These are phyloP conservation scores for Trichoderma hamatum DNA, from an alignment of 2,329 filamentous ascomycete genomes.

Conservation along the genomic window DNA sequence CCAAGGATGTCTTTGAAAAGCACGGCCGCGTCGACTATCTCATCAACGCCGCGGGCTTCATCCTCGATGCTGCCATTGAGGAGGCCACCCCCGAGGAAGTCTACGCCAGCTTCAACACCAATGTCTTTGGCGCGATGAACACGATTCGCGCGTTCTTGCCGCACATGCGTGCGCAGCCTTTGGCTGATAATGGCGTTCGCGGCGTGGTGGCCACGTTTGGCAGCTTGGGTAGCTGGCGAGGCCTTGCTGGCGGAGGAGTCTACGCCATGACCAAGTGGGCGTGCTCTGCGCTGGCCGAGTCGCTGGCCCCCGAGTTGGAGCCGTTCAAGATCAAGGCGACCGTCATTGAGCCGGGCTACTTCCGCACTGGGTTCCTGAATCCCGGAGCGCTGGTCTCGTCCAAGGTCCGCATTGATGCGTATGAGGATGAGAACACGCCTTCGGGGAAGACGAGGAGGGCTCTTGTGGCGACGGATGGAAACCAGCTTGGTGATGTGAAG, in stretches of 20 bases:
- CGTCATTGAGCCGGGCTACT: slow-evolving; percentile 56
- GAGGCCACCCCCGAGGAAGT: slow-evolving; percentile 45
- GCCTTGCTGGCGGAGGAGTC: slow-evolving; percentile 44
- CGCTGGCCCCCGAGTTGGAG: slow-evolving; percentile 47
- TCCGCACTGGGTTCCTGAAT: slow-evolving; percentile 55
- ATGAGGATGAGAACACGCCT: slow-evolving; percentile 37
- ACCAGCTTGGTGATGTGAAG: slow-evolving; percentile 58
- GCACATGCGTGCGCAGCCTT: slow-evolving; percentile 46
- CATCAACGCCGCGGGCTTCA: slow-evolving; percentile 52
- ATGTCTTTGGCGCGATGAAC: slow-evolving; percentile 56
- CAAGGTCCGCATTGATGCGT: slow-evolving; percentile 39
- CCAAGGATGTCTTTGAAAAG: slow-evolving; percentile 40
- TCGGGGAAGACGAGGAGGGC: slow-evolving; percentile 35
- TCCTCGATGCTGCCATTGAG: slow-evolving; percentile 48
- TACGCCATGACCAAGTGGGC: slow-evolving; percentile 52
- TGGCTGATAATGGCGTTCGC: slow-evolving; percentile 34
- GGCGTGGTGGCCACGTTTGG: slow-evolving; percentile 49
- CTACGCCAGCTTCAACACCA: slow-evolving; percentile 51
- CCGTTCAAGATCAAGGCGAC: slow-evolving; percentile 50
- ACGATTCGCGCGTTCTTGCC: slow-evolving; percentile 53
- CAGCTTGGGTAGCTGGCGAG: slow-evolving; percentile 50
- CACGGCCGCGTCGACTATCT: slow-evolving; percentile 51
- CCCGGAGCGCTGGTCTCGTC: slow-evolving; percentile 35
- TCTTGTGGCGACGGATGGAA: slow-evolving; percentile 46
- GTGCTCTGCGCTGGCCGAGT: slow-evolving; percentile 49